Conservation (phyloP, 495 filamentous ascomycete species). For the Lophium mytilinum region DNA sequence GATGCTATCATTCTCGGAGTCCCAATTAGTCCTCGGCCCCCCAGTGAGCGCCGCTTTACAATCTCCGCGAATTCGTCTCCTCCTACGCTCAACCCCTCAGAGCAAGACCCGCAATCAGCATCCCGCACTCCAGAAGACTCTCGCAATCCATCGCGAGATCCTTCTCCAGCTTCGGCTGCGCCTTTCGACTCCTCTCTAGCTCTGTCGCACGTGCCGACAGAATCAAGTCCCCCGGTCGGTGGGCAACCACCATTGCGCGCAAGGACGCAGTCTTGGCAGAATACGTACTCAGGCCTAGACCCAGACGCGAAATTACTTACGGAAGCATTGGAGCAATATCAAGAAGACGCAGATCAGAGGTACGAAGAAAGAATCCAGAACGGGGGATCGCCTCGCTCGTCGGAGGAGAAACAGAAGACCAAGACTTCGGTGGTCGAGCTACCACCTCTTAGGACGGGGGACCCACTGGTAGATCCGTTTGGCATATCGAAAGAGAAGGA, state of each 20-base stretch:
- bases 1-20: slow-evolving; percentile 90
- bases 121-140: no score
- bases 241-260: slow-evolving; percentile 35
- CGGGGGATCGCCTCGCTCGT: slow-evolving; percentile 36
- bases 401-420: slow-evolving; percentile 37
- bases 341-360: slow-evolving; percentile 44
- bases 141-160: no score
- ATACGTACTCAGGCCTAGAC: slow-evolving; percentile 56
- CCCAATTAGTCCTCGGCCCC: slow-evolving; percentile 81
- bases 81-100: no score
- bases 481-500: slow-evolving; percentile 97
- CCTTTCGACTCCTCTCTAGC: neutral
- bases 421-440: slow-evolving; percentile 45
- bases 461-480: slow-evolving; percentile 93
- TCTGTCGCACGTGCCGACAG: neutral
- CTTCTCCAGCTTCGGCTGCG: slow-evolving; percentile 31
- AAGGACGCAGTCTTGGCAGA: slow-evolving; percentile 72
- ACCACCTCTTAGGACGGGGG: slow-evolving; percentile 75
- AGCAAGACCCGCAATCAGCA: no score
- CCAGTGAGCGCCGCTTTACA: slow-evolving; percentile 44
- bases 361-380: slow-evolving; percentile 46
- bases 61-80: no score
- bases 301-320: slow-evolving; percentile 85
- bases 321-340: slow-evolving; percentile 79
- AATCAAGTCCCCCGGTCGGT: neutral